Conservation (phyloP, 2,329 filamentous ascomycete species). For the Pestalotiopsis sp. region DNA sequence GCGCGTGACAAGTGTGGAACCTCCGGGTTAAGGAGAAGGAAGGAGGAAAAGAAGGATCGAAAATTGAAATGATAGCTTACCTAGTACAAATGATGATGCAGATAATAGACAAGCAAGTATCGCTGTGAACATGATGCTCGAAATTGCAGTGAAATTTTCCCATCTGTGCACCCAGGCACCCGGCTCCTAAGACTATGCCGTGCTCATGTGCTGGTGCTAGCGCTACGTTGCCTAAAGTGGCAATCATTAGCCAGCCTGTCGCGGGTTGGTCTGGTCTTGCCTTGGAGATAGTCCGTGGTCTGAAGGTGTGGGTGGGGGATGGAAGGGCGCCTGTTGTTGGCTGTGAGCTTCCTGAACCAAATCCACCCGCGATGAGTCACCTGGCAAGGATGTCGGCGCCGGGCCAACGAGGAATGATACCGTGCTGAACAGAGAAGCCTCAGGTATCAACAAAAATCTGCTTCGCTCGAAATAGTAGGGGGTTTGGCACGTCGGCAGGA, state of each 20-base stretch:
- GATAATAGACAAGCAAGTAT: background rate
- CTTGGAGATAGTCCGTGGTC: background rate
- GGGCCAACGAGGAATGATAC: background rate
- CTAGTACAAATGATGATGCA: background rate
- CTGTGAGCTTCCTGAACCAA: background rate
- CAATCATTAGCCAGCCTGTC: slow-evolving; percentile 15
- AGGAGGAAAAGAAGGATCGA: background rate
- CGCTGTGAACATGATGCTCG: background rate
- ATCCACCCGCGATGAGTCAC: slow-evolving; percentile 12
- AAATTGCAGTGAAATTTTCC: background rate
- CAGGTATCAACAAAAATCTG: no score
- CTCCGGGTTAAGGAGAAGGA: background rate
- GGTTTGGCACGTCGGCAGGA: no score
- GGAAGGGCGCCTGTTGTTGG: slow-evolving; percentile 12
- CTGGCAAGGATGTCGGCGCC: slow-evolving; percentile 3
- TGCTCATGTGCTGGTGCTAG: slow-evolving; percentile 14
- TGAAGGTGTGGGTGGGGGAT: background rate
- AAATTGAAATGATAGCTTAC: background rate
- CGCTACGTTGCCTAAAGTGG: slow-evolving; percentile 21
- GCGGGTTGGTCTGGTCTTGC: slow-evolving; percentile 9
- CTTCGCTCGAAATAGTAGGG: no score
- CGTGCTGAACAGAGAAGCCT: no score
- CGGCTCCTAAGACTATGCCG: background rate
- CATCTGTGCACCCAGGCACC: background rate
- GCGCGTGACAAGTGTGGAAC: background rate